Evolutionary conservation across 108 stramenopile species (phyloP), one percentile per base, ranked within the genome.

Genomic region (Chaetoceros tenuissimus): DNA sequence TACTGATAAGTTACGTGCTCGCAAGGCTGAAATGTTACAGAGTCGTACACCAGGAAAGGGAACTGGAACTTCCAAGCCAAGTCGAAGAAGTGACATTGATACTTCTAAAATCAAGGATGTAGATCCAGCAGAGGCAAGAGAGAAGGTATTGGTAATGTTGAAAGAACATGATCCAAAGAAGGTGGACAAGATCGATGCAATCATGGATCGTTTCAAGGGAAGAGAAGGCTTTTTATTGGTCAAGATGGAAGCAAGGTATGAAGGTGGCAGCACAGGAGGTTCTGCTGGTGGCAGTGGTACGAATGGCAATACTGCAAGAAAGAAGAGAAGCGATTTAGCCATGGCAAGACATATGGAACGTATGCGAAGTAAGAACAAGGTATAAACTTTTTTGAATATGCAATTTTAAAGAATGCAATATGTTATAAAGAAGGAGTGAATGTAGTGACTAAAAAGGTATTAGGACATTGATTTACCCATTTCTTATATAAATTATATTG

Each of bases 171-270:
- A 94, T 59, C 85, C 79, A 57, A 56, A 53, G 20, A 92, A 94
- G 66, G 82, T 84, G 3, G 80, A 79, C 45, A 86, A 87, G 28
- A 81, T 94, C 51, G 87, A 94, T 46, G 73, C 65, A 27, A 74
- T 94, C 46, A 89, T 94, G 87, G 82, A 85, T 23, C 82, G 89
- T 53, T 94, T 89, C 74, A 77, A 83, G 58, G 94, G 94, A 26
- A 84, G 86, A 59, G 89, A 94, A 52, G 54, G 44, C 1, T 74
- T 87, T 7, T 60, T 94, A 24, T 59, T 94, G 20, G 83, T 84
- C 31, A 94, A 92, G 71, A 89, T 92, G 89, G 85, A 71, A 23
- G 72, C 73, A 51, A 74, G 89, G 29, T 94, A 89, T 59, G 79
- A 85, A 63, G 53, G 58, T 1, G 64, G 54, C 26, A 61, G 16